phyloP scores from a whole-genome alignment of 306 rosid species.

The Malus asiatica region DNA sequence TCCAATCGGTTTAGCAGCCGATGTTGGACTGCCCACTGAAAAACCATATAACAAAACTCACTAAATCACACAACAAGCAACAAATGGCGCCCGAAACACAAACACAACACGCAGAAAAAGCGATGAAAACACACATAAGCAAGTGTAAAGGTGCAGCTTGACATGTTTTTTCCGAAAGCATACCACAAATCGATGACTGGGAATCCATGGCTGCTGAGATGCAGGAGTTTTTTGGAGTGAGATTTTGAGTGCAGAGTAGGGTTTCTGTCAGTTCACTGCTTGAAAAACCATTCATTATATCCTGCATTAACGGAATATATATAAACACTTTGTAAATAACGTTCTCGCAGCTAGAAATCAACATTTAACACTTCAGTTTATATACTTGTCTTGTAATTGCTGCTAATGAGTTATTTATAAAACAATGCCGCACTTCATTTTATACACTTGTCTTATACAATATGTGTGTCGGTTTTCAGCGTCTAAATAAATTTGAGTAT shows the following conservation, averaged over 20 bases:
- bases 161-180: not conserved
- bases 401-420: not conserved
- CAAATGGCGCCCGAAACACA: not conserved
- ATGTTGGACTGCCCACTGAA: slow-evolving; percentile 75
- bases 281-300: slow-evolving; percentile 34
- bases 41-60: not conserved
- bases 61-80: not conserved
- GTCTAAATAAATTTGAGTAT: too few species aligned
- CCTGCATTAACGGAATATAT: slow-evolving; percentile 41
- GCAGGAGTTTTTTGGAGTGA: slow-evolving; percentile 48
- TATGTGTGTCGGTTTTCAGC: too few species aligned
- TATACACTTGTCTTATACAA: not conserved
- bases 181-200: slow-evolving; percentile 67
- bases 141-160: not conserved
- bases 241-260: slow-evolving; percentile 31
- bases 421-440: not conserved
- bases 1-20: slow-evolving; percentile 44
- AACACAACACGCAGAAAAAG: not conserved
- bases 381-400: not conserved
- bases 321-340: not conserved
- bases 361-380: not conserved
- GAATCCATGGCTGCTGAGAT: slow-evolving; percentile 61
- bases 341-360: not conserved
- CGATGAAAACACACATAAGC: not conserved
- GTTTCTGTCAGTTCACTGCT: slow-evolving; percentile 33